Base-by-base conservation (phyloP, 345 rosid species). In the Angophora floribunda region DNA sequence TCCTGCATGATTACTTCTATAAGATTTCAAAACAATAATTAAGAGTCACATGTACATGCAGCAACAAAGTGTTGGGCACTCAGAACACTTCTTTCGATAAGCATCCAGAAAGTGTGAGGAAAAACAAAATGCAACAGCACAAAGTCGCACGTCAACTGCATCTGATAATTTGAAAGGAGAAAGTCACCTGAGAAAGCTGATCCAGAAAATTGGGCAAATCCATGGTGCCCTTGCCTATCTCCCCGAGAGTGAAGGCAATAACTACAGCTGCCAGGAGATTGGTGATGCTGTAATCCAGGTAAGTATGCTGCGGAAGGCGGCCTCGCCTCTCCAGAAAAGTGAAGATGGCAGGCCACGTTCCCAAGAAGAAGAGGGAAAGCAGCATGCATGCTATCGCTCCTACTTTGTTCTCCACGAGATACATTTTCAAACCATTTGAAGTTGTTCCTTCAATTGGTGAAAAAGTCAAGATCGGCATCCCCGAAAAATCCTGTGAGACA, bases 291-390 rank as follows among this genome's bases (percentile, higher is more conserved):
- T 95, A 96, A 92, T 97, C 97, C 47, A 96, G 98, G 88, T 94
- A 97, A 86, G 97, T 95, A 86, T 97, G 99, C 88, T 96, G 99
- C 86, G 99, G 99, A 86, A 95, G 97, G 30, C 98, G 97, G 15
- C 98, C 99, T 24, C 95, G 92, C 85, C 99, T 91, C 89, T 97
- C 98, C 21, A 97, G 93, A 17, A 94, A 94, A 86, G 96, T 93
- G 91, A 97, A 67, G 79, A 96, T 61, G 89, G 97, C 99, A 88
- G 98, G 99, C 98, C 98, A 97, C 75, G 99, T 96, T 44, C 99
- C 99, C 87, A 97, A 89, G 90, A 95, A 93, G 86, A 95, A 86
- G 41, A 97, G 91, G 61, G 97, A 92, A 24, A 96, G 91, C 78
- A 94, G 85, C 95, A 96, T 94, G 87, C 99, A 96, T 85, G 88